Percentiles rank a stretch among this genome's conserved stretches.
These are phyloP conservation scores for Basipetospora chlamydospora DNA, from an alignment of 2,329 filamentous ascomycete species.

Conservation along the genomic window DNA sequence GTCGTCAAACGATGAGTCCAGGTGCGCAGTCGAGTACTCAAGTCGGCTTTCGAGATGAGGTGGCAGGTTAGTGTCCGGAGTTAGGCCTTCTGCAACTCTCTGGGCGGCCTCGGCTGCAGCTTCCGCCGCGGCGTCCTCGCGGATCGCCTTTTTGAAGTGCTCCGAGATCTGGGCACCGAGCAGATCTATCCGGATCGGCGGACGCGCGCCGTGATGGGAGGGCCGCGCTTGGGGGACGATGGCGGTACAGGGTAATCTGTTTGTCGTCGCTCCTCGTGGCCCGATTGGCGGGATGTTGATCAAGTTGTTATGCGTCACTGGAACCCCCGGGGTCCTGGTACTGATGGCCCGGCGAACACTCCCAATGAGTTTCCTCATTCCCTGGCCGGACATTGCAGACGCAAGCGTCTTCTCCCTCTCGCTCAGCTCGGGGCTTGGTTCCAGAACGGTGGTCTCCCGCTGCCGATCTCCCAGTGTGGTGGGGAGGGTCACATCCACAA, in stretches of 20 bases:
- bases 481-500: constrained; percentile 52
- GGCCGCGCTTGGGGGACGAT: constrained; percentile 41
- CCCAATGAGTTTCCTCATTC: constrained; percentile 74
- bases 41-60: constrained; percentile 13
- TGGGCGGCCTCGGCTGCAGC: constrained; percentile 8
- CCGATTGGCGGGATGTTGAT: constrained; percentile 33
- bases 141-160: constrained; percentile 63
- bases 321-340: constrained; percentile 32
- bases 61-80: neutral
- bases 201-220: constrained; percentile 24
- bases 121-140: constrained; percentile 42
- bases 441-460: constrained; percentile 39
- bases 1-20: constrained; percentile 19
- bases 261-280: constrained; percentile 38
- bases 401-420: constrained; percentile 32
- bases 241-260: constrained; percentile 43
- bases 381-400: constrained; percentile 52
- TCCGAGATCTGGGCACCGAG: constrained; percentile 66
- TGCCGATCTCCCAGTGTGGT: constrained; percentile 28
- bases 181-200: constrained; percentile 60
- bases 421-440: constrained; percentile 20
- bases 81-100: too few species aligned
- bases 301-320: constrained; percentile 30
- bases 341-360: constrained; percentile 74
- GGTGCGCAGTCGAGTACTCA: constrained; percentile 28